A percentile compares a stretch with the other conserved stretches of the same genome.
Evolutionary conservation across 345 rosid species (phyloP).

Genomic region (Turnera subulata): DNA sequence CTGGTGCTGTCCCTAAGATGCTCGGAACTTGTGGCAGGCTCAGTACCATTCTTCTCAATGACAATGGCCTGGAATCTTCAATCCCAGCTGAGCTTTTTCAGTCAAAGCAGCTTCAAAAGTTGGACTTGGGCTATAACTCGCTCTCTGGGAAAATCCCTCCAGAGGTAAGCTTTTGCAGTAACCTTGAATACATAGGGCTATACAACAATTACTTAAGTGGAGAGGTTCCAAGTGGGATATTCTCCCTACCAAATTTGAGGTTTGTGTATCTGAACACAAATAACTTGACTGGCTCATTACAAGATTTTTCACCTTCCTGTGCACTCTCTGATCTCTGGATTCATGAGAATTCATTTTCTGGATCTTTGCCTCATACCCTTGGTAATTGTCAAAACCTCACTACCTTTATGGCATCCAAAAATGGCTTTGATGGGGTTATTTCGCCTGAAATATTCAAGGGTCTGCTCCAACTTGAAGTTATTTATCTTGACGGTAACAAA

Average conservation of each 20-base stretch:
- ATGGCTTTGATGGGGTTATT: constrained; percentile 25
- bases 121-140: constrained; percentile 31
- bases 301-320: constrained; percentile 24
- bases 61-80: constrained; percentile 24
- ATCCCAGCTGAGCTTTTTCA: constrained; percentile 30
- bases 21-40: constrained; percentile 32
- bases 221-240: constrained; percentile 27
- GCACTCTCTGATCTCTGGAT: constrained; percentile 27
- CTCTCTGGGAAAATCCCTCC: constrained; percentile 35
- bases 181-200: constrained; percentile 35
- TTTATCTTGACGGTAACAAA: constrained; percentile 29
- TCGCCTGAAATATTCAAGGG: constrained; percentile 22
- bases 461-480: constrained; percentile 22
- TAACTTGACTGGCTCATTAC: constrained; percentile 30
- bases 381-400: constrained; percentile 29
- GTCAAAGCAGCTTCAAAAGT: constrained; percentile 17
- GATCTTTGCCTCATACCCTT: constrained; percentile 22
- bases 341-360: constrained; percentile 27
- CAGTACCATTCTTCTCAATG: constrained; percentile 26
- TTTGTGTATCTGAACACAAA: constrained; percentile 32
- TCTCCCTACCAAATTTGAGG: constrained; percentile 26
- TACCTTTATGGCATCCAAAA: constrained; percentile 25
- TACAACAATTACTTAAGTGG: constrained; percentile 33
- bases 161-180: constrained; percentile 30
- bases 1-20: constrained; percentile 25